phyloP scores from a whole-genome alignment of 2,329 filamentous ascomycete genomes.

The Curvularia lunata region DNA sequence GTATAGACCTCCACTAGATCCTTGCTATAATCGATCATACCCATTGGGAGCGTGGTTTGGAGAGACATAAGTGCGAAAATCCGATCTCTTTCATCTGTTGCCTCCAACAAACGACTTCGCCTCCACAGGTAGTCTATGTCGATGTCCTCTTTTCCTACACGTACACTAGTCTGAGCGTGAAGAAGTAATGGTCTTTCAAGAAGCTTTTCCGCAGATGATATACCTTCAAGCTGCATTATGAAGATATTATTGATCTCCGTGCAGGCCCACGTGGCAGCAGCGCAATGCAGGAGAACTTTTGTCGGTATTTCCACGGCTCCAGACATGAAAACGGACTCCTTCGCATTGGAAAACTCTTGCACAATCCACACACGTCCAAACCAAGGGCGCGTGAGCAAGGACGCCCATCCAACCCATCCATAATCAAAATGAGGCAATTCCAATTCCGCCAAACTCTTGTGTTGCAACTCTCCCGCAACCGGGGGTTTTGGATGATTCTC shows the following conservation, averaged over 20 bases:
- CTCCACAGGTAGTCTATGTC: slow-evolving; percentile 12
- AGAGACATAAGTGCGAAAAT: slow-evolving; percentile 18
- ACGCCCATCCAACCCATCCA: slow-evolving; percentile 17
- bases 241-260: not conserved
- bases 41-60: slow-evolving; percentile 7
- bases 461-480: not conserved
- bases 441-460: not conserved
- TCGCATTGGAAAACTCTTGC: slow-evolving; percentile 18
- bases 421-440: not conserved
- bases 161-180: not conserved
- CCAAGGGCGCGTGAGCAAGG: slow-evolving; percentile 14
- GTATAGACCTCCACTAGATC: not conserved
- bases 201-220: not conserved
- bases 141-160: not conserved
- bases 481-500: not conserved
- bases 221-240: not conserved
- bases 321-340: slow-evolving; percentile 11
- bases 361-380: slow-evolving; percentile 20
- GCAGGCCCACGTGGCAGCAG: not conserved
- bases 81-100: slow-evolving; percentile 16
- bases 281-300: slow-evolving; percentile 11
- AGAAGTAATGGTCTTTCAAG: not conserved
- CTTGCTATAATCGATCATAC: slow-evolving; percentile 11
- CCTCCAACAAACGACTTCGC: slow-evolving; percentile 14
- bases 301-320: slow-evolving; percentile 12